Conservation (phyloP, 306 rosid species). For the Prunus mongolica region DNA sequence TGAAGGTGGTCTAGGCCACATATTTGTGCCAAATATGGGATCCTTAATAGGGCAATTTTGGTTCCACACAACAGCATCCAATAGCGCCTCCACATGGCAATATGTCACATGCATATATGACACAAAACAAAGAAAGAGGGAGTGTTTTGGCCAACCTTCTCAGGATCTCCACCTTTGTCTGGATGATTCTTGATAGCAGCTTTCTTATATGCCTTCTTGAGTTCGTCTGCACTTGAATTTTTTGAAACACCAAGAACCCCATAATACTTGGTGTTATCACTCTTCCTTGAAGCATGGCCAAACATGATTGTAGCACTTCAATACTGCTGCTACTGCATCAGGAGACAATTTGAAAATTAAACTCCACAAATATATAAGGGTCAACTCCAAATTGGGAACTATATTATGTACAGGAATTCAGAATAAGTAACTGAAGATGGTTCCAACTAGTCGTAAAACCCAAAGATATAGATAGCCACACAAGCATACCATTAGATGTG, state of each 20-base stretch:
- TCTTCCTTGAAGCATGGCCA: slow-evolving; percentile 61
- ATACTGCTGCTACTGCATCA: slow-evolving; percentile 14
- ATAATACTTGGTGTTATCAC: slow-evolving; percentile 65
- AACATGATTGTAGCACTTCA: slow-evolving; percentile 51
- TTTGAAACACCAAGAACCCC: slow-evolving; percentile 67
- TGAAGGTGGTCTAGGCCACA: background rate
- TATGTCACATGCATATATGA: background rate
- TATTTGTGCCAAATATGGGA: background rate
- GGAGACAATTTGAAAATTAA: background rate
- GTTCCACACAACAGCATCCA: background rate
- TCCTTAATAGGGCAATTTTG: background rate
- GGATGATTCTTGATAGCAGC: slow-evolving; percentile 82
- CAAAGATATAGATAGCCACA: background rate
- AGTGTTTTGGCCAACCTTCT: slow-evolving; percentile 46
- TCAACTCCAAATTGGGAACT: background rate
- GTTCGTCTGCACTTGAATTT: slow-evolving; percentile 60
- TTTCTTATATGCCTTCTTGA: slow-evolving; percentile 71
- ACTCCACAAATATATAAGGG: background rate
- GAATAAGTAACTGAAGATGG: background rate
- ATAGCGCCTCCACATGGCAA: background rate
- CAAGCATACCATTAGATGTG: background rate
- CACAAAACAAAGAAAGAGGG: background rate
- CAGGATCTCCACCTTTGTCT: slow-evolving; percentile 85
- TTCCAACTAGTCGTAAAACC: background rate
- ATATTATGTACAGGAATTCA: background rate